A percentile compares a stretch with the other conserved stretches of the same genome.
Evolutionary conservation across 176 grass and related monocot species (phyloP).

Genomic region (Oryza officinalis): DNA sequence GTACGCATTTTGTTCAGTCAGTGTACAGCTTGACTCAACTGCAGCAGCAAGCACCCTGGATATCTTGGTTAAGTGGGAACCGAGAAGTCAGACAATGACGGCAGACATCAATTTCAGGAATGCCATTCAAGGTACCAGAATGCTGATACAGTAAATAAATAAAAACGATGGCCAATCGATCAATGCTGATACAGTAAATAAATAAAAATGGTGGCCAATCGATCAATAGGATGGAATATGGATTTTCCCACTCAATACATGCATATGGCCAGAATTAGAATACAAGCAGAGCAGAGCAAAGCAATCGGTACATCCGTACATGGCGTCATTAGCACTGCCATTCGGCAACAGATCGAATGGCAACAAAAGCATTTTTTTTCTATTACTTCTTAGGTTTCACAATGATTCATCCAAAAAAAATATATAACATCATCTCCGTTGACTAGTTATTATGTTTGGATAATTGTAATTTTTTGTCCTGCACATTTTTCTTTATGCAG

Average conservation of each 20-base stretch:
- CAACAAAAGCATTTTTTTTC: constrained; percentile 28
- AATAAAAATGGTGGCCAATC: constrained; percentile 30
- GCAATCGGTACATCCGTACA: background rate
- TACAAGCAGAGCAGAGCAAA: no score
- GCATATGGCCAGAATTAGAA: no score
- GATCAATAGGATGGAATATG: no score
- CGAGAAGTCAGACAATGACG: no score
- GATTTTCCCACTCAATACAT: no score
- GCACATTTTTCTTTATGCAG: constrained; percentile 37
- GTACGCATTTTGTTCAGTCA: no score
- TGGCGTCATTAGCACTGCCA: background rate
- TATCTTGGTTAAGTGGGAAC: no score
- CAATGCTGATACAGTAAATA: constrained; percentile 57
- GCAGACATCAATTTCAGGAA: no score
- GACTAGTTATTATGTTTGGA: background rate
- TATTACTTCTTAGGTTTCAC: background rate
- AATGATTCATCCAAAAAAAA: background rate
- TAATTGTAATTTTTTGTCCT: background rate
- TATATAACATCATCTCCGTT: background rate
- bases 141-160: no score
- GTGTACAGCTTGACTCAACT: background rate
- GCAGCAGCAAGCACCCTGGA: background rate
- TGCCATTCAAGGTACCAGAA: no score
- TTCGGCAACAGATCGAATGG: no score
- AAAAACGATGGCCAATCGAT: background rate